phyloP scores from a whole-genome alignment of 257 asterid species.

The Sherardia arvensis region DNA sequence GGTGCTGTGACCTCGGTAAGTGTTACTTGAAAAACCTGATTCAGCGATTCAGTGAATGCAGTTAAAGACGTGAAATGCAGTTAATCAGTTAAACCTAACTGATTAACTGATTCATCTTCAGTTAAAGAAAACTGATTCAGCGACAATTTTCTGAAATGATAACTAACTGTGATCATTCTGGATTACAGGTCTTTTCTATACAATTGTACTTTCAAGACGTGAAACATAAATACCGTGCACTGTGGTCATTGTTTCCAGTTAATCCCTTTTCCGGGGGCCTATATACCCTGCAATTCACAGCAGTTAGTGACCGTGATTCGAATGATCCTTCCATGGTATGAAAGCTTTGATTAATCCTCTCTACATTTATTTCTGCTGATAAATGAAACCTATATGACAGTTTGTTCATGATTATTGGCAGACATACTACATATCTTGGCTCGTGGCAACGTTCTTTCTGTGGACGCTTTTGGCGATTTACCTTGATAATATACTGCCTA shows the following conservation, averaged over 20 bases:
- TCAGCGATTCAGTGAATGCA: too few species aligned
- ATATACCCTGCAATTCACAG: not conserved
- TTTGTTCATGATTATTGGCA: constrained; percentile 6
- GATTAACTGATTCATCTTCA: too few species aligned
- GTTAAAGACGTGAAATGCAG: too few species aligned
- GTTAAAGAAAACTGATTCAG: not conserved
- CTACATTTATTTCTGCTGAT: not conserved
- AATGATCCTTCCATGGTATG: constrained; percentile 21
- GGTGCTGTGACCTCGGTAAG: constrained; percentile 29
- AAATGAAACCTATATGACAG: not conserved
- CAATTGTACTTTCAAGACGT: not conserved
- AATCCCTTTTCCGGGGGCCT: constrained; percentile 27
- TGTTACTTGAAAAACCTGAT: constrained; percentile 1
- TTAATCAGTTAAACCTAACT: too few species aligned
- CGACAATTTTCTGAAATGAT: not conserved
- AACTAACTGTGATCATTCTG: not conserved
- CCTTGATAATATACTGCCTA: constrained; percentile 28
- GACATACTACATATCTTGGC: constrained; percentile 21
- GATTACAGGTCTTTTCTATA: constrained; percentile 12
- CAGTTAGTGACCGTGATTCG: too few species aligned
- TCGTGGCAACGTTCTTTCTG: constrained; percentile 14
- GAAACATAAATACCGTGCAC: constrained; percentile 3
- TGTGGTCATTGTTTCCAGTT: constrained; percentile 38
- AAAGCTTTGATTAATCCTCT: not conserved
- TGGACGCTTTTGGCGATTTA: constrained; percentile 30